Evolutionary conservation across 2,329 filamentous ascomycete genomes (phyloP).

Genomic region (Phialophora tarda): DNA sequence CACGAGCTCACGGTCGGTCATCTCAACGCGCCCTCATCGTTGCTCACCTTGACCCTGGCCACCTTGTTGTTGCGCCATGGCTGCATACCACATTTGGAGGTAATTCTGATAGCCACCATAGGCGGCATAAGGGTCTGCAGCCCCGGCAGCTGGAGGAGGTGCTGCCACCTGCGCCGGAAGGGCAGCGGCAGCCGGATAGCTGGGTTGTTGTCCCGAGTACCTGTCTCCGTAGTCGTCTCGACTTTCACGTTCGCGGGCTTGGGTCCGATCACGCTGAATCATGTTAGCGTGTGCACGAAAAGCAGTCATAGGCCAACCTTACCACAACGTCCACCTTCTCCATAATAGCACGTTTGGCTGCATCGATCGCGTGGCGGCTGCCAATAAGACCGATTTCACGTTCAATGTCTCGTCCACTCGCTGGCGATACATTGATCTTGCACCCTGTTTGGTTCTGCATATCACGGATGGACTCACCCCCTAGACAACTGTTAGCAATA

Average conservation of each 20-base stretch:
- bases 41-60: slow-evolving; percentile 42
- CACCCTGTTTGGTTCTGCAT: slow-evolving; percentile 88
- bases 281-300: slow-evolving; percentile 40
- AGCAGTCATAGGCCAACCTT: slow-evolving; percentile 51
- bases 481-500: slow-evolving; percentile 44
- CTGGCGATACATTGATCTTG: slow-evolving; percentile 92
- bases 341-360: slow-evolving; percentile 82
- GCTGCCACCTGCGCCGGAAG: slow-evolving; percentile 47
- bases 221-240: slow-evolving; percentile 44
- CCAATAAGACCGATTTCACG: slow-evolving; percentile 88
- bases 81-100: slow-evolving; percentile 79
- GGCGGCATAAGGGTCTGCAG: slow-evolving; percentile 73
- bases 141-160: slow-evolving; percentile 59
- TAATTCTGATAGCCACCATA: slow-evolving; percentile 86
- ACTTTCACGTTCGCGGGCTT: slow-evolving; percentile 51
- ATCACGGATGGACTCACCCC: slow-evolving; percentile 90
- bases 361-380: slow-evolving; percentile 74
- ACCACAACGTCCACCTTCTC: slow-evolving; percentile 91
- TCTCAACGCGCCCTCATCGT: slow-evolving; percentile 38
- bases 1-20: slow-evolving; percentile 37
- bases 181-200: slow-evolving; percentile 40
- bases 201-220: slow-evolving; percentile 43
- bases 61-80: slow-evolving; percentile 58
- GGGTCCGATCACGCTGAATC: slow-evolving; percentile 53
- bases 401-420: slow-evolving; percentile 77